A percentile compares a stretch with the other conserved stretches of the same genome.
phyloP scores from a whole-genome alignment of 306 rosid species.

The Medicago ruthenica region DNA sequence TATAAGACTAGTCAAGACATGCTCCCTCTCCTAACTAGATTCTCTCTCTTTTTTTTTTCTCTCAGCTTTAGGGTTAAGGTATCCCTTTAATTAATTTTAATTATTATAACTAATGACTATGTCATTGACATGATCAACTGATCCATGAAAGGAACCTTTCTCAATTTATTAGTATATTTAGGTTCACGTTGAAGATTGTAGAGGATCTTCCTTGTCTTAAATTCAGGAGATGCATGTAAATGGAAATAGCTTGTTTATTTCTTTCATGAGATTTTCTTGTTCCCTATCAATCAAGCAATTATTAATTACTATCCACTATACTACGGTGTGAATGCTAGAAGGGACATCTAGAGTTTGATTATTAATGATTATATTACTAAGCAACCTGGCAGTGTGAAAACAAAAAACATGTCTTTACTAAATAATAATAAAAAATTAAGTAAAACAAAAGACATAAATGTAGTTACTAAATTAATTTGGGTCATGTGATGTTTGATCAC shows the following conservation, averaged over 20 bases:
- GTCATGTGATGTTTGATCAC: conserved; percentile 41
- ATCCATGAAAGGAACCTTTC: conserved; percentile 30
- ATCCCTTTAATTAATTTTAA: conserved; percentile 30
- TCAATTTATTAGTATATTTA: conserved; percentile 29
- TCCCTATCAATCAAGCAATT: conserved; percentile 60
- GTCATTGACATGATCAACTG: conserved; percentile 33
- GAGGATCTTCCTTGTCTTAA: conserved; percentile 55
- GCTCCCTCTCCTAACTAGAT: conserved; percentile 32
- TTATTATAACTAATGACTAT: conserved; percentile 25
- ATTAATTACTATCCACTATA: conserved; percentile 29
- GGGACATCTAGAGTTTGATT: conserved; percentile 36
- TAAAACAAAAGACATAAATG: background rate
- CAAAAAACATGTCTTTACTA: too few species aligned
- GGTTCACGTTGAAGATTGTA: conserved; percentile 48
- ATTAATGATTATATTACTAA: conserved; percentile 15
- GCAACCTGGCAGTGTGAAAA: conserved; percentile 16
- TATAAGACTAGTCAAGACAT: conserved; percentile 29
- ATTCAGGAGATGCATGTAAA: conserved; percentile 48
- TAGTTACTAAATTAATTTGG: conserved; percentile 12
- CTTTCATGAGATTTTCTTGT: conserved; percentile 47
- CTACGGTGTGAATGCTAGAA: conserved; percentile 43
- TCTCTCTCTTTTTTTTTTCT: background rate
- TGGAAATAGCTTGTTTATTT: conserved; percentile 45
- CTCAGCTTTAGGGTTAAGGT: conserved; percentile 39
- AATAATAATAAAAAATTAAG: background rate